Evolutionary conservation across 75 land plant species (phyloP).

Genomic region (Selaginella moellendorffii): DNA sequence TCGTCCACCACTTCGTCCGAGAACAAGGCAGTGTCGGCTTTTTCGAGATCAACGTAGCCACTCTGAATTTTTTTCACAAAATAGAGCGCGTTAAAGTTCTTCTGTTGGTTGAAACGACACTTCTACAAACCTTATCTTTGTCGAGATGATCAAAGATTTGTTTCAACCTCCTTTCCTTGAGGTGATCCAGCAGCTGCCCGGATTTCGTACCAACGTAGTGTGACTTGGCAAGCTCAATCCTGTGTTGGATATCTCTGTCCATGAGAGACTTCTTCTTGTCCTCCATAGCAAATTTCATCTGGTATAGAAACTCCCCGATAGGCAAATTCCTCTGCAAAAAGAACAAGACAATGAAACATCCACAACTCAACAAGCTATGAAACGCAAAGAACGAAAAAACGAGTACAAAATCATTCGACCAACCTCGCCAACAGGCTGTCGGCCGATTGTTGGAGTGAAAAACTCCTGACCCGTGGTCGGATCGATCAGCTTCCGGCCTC

Average conservation of each 20-base stretch:
- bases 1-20: background rate
- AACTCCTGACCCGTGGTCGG: background rate
- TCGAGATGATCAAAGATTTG: slow-evolving; percentile 1
- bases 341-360: background rate
- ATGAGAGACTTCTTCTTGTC: background rate
- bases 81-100: background rate
- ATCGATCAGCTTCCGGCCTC: background rate
- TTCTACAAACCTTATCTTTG: background rate
- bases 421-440: background rate
- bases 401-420: too few species aligned
- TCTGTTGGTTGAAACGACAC: background rate
- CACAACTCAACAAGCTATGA: background rate
- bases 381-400: background rate
- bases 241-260: background rate
- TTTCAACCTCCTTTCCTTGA: background rate
- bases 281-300: background rate
- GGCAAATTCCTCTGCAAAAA: slow-evolving; percentile 7
- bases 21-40: background rate
- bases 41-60: slow-evolving; percentile 3
- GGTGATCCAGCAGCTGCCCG: background rate
- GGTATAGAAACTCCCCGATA: slow-evolving; percentile 3
- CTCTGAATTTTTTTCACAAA: background rate
- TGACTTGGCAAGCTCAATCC: slow-evolving; percentile 1
- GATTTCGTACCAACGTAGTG: background rate
- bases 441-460: background rate